These are phyloP conservation scores for Incumbomyces delicatus DNA, from an alignment of 2,329 filamentous ascomycete species.

Conservation along the genomic window DNA sequence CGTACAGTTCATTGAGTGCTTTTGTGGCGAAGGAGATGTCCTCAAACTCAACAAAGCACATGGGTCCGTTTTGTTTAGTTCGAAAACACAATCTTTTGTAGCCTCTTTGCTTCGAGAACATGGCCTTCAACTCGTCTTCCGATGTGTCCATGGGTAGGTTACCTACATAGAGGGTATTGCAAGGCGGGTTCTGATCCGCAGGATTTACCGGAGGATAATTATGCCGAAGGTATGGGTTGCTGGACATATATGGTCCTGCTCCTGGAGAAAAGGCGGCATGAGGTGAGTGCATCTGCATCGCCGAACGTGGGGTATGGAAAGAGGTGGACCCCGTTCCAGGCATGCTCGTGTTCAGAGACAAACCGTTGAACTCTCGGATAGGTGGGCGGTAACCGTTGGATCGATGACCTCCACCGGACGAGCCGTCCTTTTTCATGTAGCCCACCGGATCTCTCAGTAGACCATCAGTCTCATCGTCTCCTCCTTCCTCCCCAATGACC, in stretches of 20 bases:
- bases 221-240: constrained; percentile 49
- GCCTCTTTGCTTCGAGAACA: constrained; percentile 87
- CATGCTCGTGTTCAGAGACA: constrained; percentile 63
- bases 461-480: constrained; percentile 53
- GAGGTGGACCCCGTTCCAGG: constrained; percentile 25
- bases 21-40: constrained; percentile 87
- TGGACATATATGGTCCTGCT: constrained; percentile 44
- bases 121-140: constrained; percentile 86
- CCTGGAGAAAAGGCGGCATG: constrained; percentile 49
- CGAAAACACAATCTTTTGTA: constrained; percentile 94
- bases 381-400: constrained; percentile 64
- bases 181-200: constrained; percentile 91
- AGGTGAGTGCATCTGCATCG: constrained; percentile 42
- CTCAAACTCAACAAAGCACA: constrained; percentile 99
- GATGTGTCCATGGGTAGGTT: constrained; percentile 87
- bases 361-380: constrained; percentile 54
- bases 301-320: constrained; percentile 41
- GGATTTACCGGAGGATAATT: constrained; percentile 83
- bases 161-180: constrained; percentile 97
- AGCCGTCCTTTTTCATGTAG: constrained; percentile 60
- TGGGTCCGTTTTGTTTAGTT: constrained; percentile 88
- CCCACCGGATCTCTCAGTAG: constrained; percentile 54
- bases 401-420: constrained; percentile 42
- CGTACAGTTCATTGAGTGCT: constrained; percentile 80
- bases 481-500: constrained; percentile 52